Percentiles rank a stretch among this genome's conserved stretches.
phyloP scores from a whole-genome alignment of 192 early-diverging fungal species.

The Coemansia sp. region DNA sequence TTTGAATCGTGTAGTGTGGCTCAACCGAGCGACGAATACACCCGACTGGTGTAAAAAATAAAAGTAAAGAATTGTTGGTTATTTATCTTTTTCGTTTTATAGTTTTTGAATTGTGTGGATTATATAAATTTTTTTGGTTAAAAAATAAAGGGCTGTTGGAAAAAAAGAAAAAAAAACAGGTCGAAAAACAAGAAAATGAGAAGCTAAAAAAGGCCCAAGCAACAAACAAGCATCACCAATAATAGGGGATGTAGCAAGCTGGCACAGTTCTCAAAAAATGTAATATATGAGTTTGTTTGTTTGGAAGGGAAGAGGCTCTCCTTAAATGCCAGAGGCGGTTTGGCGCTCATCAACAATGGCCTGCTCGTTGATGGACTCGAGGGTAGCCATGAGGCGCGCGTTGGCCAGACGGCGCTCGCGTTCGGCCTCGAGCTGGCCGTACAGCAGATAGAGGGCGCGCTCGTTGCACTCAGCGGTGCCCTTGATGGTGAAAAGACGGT shows the following conservation, averaged over 20 bases:
- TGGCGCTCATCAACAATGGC: slow-evolving; percentile 29
- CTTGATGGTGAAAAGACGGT: slow-evolving; percentile 90
- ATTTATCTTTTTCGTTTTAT: too few species aligned
- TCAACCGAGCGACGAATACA: too few species aligned
- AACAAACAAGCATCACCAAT: not conserved
- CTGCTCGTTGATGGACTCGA: slow-evolving; percentile 54
- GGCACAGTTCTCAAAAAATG: not conserved
- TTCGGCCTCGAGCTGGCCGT: slow-evolving; percentile 86
- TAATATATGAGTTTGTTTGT: not conserved
- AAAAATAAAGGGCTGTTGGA: not conserved
- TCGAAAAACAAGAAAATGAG: not conserved
- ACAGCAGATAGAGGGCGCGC: slow-evolving; percentile 87
- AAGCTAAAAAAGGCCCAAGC: not conserved
- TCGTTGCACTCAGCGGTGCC: slow-evolving; percentile 86
- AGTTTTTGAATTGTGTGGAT: too few species aligned
- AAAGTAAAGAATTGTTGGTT: too few species aligned
- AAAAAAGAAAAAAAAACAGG: slow-evolving; percentile 1
- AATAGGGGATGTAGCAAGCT: not conserved
- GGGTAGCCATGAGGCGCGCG: slow-evolving; percentile 48
- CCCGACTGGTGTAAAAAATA: too few species aligned
- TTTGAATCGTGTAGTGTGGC: not conserved
- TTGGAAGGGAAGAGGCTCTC: not conserved
- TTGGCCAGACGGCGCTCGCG: slow-evolving; percentile 70
- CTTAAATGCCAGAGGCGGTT: not conserved
- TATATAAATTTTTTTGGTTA: not conserved